phyloP scores from a whole-genome alignment of 2,329 filamentous ascomycete species.

The Botryotinia calthae region DNA sequence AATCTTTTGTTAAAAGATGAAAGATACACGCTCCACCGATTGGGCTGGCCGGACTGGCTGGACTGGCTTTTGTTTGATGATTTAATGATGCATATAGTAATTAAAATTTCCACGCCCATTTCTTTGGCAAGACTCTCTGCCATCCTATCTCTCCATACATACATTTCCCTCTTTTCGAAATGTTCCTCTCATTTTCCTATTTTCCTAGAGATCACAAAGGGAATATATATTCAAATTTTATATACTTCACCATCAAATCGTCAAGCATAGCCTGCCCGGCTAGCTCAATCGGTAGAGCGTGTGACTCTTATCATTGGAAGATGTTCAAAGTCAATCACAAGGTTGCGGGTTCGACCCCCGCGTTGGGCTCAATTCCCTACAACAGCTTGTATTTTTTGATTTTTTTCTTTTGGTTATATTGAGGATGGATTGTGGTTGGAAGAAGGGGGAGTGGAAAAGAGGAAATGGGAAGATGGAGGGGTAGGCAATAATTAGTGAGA shows the following conservation, averaged over 20 bases:
- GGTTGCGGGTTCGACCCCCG: conserved; percentile 47
- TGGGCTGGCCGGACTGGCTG: conserved; percentile 34
- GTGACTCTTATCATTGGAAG: conserved; percentile 32
- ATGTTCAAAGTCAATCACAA: conserved; percentile 38
- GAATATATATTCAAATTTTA: fast-evolving
- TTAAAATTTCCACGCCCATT: not conserved
- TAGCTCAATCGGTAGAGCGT: conserved; percentile 40
- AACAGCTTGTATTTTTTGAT: not conserved
- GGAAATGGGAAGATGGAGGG: not conserved
- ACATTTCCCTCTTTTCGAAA: not conserved
- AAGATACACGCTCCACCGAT: conserved; percentile 38
- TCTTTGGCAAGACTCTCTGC: not conserved
- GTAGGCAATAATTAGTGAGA: not conserved
- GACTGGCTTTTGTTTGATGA: conserved; percentile 17
- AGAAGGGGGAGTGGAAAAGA: not conserved
- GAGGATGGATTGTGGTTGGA: too few relatives aligned
- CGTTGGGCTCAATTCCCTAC: conserved; percentile 36
- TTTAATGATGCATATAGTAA: not conserved
- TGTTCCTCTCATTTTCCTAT: not conserved
- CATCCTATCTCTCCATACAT: not conserved
- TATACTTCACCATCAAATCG: fast-evolving
- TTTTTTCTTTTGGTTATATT: not conserved
- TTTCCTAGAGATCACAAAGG: fast-evolving
- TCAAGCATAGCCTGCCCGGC: conserved; percentile 26
- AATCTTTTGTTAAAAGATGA: conserved; percentile 21